Evolutionary conservation across 805 yeast species (phyloP), one percentile per base, ranked within the genome.

Genomic region (Candida pseudoglaebosa): DNA sequence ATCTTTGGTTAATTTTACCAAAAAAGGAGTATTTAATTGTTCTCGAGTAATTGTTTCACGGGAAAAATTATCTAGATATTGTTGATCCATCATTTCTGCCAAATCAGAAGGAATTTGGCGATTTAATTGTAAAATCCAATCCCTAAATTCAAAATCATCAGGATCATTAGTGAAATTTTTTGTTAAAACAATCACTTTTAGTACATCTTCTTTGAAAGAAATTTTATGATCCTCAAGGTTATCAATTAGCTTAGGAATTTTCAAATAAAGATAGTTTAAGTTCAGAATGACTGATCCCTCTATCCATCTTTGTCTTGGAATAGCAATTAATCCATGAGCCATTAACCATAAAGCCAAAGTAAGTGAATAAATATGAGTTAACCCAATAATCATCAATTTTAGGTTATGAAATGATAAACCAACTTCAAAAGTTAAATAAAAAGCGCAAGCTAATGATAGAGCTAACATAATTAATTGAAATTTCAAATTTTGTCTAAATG

Each of bases 311-410:
- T 42, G 56, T 41, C 84, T 69, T 0, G 95, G 95, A 2, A 85
- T 67, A 32, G 73, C 71, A 13, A 84, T 74, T 35, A 84, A 59
- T 0, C 95, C 95, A 56, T 86, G 90, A 2, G 91, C 85, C 84
- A 87, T 79, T 41, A 87, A 62, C 91, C 93, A 85, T 16, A 84
- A 70, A 2, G 91, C 89, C 24, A 87, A 52, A 2, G 82, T 67
- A 52, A 87, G 67, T 0, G 95, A 76, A 56, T 86, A 87, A 15
- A 83, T 79, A 55, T 87, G 93, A 1, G 93, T 77, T 8, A 84
- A 50, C 0, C 93, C 90, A 44, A 87, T 82, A 14, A 83, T 70
- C 60, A 87, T 71, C 21, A 80, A 71, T 54, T 80, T 82, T 47
- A 87, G 59, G 26, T 80, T 77, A 24, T 64, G 62, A 36, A 80